A percentile compares a stretch with the other conserved stretches of the same genome.
phyloP scores from a whole-genome alignment of 2,329 filamentous ascomycete species.

The Paraconiothyrium brasiliense region DNA sequence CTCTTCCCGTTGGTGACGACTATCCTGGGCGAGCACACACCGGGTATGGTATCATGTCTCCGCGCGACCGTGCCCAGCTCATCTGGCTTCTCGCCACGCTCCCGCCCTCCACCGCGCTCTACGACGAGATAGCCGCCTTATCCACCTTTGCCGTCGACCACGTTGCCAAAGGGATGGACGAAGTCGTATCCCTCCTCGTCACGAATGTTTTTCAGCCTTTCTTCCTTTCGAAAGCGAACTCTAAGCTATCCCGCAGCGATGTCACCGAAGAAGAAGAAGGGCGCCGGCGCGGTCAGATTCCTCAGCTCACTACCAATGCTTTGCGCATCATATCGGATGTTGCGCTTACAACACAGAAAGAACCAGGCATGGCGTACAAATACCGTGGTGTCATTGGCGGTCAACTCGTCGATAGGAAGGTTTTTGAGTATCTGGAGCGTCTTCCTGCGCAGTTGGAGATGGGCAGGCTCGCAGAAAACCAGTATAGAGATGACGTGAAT shows the following conservation, averaged over 20 bases:
- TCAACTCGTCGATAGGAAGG: conserved; percentile 71
- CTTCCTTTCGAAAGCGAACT: conserved; percentile 75
- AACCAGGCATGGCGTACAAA: conserved; percentile 67
- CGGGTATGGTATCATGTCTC: conserved; percentile 40
- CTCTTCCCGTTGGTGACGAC: conserved; percentile 38
- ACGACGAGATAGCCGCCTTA: conserved; percentile 85
- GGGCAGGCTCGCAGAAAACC: conserved; percentile 80
- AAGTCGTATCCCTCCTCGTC: conserved; percentile 89
- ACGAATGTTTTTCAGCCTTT: conserved; percentile 83
- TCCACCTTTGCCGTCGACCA: conserved; percentile 91
- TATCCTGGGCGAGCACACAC: conserved; percentile 39
- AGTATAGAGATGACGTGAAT: conserved; percentile 45
- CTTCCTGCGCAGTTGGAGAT: conserved; percentile 77
- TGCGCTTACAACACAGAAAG: conserved; percentile 66
- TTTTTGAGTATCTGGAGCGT: conserved; percentile 78
- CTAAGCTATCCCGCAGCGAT: conserved; percentile 51
- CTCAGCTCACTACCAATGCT: conserved; percentile 58
- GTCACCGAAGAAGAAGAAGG: conserved; percentile 29
- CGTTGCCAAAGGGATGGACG: conserved; percentile 83
- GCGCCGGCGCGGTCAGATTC: conserved; percentile 29
- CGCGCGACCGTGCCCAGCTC: conserved; percentile 69
- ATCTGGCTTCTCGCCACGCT: conserved; percentile 84
- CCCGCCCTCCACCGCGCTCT: conserved; percentile 76
- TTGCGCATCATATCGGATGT: conserved; percentile 85
- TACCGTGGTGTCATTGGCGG: conserved; percentile 83